Conservation (phyloP, 2,329 filamentous ascomycete genomes). For the Furcasterigmium furcatum region DNA sequence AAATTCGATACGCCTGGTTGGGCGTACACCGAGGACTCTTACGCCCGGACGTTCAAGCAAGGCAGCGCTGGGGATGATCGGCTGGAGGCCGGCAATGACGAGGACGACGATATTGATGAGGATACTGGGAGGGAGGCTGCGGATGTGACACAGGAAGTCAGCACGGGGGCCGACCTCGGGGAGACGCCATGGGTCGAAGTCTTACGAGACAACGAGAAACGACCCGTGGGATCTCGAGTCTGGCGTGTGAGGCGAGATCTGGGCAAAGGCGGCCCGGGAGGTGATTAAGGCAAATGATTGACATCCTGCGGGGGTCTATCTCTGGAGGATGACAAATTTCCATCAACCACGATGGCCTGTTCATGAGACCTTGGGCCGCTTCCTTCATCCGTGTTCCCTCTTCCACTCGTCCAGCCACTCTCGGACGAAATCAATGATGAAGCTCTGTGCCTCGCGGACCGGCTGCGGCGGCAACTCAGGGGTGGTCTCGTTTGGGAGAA, state of each 20-base stretch:
- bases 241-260: slow-evolving; percentile 65
- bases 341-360: no score
- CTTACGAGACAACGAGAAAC: slow-evolving; percentile 50
- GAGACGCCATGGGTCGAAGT: slow-evolving; percentile 58
- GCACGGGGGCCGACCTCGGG: slow-evolving; percentile 15
- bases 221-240: slow-evolving; percentile 55
- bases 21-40: slow-evolving; percentile 65
- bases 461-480: slow-evolving; percentile 53
- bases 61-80: no score
- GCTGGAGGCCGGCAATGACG: slow-evolving; percentile 17
- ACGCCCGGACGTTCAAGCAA: slow-evolving; percentile 26
- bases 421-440: slow-evolving; percentile 59
- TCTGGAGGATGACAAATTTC: no score
- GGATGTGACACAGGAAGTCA: slow-evolving; percentile 18
- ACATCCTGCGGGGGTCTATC: no score
- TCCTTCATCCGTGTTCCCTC: slow-evolving; percentile 6
- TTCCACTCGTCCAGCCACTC: slow-evolving; percentile 65
- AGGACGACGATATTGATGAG: slow-evolving; percentile 25
- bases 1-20: slow-evolving; percentile 67
- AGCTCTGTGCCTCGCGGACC: slow-evolving; percentile 55
- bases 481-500: slow-evolving; percentile 61
- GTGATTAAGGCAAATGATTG: slow-evolving; percentile 3
- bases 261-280: slow-evolving; percentile 31
- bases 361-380: neutral
- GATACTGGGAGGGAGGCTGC: slow-evolving; percentile 29